Percentiles rank a stretch among this genome's conserved stretches.
These are phyloP conservation scores for Saccharomyces hybrid DNA, from an alignment of 1,139 yeast species.

Conservation along the genomic window DNA sequence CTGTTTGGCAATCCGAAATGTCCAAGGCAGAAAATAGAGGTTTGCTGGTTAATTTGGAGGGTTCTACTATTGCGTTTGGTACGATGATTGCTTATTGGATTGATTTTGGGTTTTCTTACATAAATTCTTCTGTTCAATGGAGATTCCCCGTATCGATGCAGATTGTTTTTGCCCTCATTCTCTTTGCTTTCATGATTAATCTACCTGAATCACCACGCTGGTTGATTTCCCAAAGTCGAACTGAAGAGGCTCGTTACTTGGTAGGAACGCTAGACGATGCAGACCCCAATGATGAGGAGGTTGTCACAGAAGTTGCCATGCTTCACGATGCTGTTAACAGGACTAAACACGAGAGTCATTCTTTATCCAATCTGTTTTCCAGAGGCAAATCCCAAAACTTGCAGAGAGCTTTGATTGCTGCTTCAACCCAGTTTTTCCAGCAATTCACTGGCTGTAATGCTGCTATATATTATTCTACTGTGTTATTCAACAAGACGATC, in stretches of 20 bases:
- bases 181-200: constrained; percentile 31
- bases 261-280: constrained; percentile 24
- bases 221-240: constrained; percentile 49
- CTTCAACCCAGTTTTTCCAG: constrained; percentile 50
- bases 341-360: constrained; percentile 21
- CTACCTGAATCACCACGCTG: constrained; percentile 74
- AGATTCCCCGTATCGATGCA: constrained; percentile 42
- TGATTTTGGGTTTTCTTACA: constrained; percentile 63
- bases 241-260: constrained; percentile 40
- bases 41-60: constrained; percentile 59
- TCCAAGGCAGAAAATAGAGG: constrained; percentile 69
- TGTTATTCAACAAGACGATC: constrained; percentile 50
- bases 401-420: constrained; percentile 44
- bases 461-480: constrained; percentile 60
- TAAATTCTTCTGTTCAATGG: constrained; percentile 44
- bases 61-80: constrained; percentile 65
- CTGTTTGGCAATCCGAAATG: constrained; percentile 77
- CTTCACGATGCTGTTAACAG: constrained; percentile 34
- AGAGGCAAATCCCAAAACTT: constrained; percentile 43
- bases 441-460: constrained; percentile 62
- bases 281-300: constrained; percentile 38
- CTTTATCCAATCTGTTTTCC: constrained; percentile 43
- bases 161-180: constrained; percentile 37
- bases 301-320: constrained; percentile 38
- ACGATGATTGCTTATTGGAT: constrained; percentile 70